Evolutionary conservation across 768 basidiomycete genomes (phyloP).

Genomic region (Calocybe indica): DNA sequence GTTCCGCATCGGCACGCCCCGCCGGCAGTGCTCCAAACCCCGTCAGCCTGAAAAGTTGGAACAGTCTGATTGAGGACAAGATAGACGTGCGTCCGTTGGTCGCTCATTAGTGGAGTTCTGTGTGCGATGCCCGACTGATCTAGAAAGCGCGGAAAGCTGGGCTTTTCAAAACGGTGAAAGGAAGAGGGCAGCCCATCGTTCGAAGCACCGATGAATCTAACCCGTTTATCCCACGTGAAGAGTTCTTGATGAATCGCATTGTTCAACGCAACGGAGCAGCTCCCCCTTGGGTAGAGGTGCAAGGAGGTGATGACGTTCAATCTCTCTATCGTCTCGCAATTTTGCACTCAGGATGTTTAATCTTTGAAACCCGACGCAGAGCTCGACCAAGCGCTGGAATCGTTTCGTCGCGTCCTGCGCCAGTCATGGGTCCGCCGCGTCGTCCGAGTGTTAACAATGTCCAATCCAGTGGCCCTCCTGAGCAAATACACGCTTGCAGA

Average conservation of each 20-base stretch:
- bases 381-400: constrained; percentile 52
- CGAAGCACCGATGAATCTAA: constrained; percentile 36
- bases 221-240: constrained; percentile 65
- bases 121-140: too few species aligned
- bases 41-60: constrained; percentile 67
- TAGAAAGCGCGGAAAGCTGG: constrained; percentile 66
- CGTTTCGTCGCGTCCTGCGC: constrained; percentile 60
- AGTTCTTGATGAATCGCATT: constrained; percentile 83
- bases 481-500: constrained; percentile 26
- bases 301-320: constrained; percentile 38
- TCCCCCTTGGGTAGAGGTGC: constrained; percentile 84
- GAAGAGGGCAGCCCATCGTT: constrained; percentile 42
- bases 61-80: constrained; percentile 66
- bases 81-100: constrained; percentile 53
- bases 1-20: constrained; percentile 16
- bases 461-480: constrained; percentile 34
- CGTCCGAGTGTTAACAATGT: constrained; percentile 51
- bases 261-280: constrained; percentile 76
- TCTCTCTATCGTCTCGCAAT: not conserved
- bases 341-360: not conserved
- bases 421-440: constrained; percentile 75
- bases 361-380: constrained; percentile 30
- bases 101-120: not conserved
- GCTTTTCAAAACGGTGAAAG: constrained; percentile 65
- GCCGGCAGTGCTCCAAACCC: constrained; percentile 35